Percentiles rank a stretch among this genome's conserved stretches.
phyloP scores from a whole-genome alignment of 78 protist species.

The Emiliania huxleyi region DNA sequence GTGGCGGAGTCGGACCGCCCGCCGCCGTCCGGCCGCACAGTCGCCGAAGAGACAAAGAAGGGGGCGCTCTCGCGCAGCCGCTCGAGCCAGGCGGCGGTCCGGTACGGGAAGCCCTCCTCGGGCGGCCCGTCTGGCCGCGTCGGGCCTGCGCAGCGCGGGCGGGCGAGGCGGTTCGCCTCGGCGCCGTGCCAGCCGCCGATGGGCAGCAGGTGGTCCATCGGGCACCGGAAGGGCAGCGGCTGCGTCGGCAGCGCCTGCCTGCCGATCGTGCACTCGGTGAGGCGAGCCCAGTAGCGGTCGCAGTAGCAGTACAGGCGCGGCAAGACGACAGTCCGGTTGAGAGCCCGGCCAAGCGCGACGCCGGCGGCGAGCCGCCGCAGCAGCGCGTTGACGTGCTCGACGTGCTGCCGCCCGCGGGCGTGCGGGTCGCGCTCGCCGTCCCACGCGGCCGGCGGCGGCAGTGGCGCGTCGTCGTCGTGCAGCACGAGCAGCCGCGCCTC shows the following conservation, averaged over 20 bases:
- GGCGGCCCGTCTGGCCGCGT: neutral
- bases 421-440: neutral
- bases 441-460: neutral
- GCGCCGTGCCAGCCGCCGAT: neutral
- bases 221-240: neutral
- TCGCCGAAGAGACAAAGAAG: too few relatives aligned
- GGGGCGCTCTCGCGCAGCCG: neutral
- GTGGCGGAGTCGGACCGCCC: too few relatives aligned
- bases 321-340: neutral
- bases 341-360: neutral
- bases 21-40: too few relatives aligned
- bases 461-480: neutral
- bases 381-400: neutral
- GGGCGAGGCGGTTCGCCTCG: neutral
- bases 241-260: neutral
- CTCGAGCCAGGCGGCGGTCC: neutral
- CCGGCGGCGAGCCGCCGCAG: neutral
- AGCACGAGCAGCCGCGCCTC: too few relatives aligned
- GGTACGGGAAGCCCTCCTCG: neutral
- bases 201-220: neutral
- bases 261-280: neutral
- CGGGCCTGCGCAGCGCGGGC: neutral
- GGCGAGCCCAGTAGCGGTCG: neutral
- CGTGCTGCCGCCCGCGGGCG: slow-evolving; percentile 1
- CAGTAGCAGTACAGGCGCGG: neutral